Evolutionary conservation across 2,329 filamentous ascomycete genomes (phyloP).

Genomic region (Aspergillus vadensis): DNA sequence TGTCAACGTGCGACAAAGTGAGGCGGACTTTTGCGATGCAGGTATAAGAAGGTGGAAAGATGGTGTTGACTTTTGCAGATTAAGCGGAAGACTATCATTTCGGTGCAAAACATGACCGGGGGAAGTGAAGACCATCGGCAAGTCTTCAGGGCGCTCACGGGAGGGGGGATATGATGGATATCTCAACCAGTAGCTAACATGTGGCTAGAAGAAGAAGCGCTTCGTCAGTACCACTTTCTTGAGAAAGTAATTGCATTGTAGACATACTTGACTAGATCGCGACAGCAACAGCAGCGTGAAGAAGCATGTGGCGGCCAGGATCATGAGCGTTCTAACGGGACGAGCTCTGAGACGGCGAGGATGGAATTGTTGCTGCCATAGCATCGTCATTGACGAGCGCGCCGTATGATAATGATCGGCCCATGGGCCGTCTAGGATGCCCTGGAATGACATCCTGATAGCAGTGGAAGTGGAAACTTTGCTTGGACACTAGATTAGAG

Average conservation of each 20-base stretch:
- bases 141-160: constrained; percentile 34
- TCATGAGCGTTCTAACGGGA: constrained; percentile 27
- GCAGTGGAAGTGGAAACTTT: neutral
- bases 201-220: constrained; percentile 18
- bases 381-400: constrained; percentile 21
- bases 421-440: constrained; percentile 25
- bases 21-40: constrained; percentile 48
- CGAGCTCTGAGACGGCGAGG: constrained; percentile 31
- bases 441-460: constrained; percentile 30
- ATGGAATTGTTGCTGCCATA: constrained; percentile 28
- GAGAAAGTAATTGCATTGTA: neutral
- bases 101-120: constrained; percentile 20
- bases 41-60: constrained; percentile 60
- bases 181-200: constrained; percentile 35
- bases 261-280: constrained; percentile 20
- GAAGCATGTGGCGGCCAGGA: constrained; percentile 24
- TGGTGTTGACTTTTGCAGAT: constrained; percentile 38
- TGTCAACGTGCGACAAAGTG: constrained; percentile 60
- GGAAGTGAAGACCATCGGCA: constrained; percentile 28
- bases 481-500: neutral
- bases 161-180: constrained; percentile 38
- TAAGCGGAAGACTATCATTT: constrained; percentile 34
- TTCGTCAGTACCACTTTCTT: neutral
- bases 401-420: constrained; percentile 28
- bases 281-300: constrained; percentile 28